These are phyloP conservation scores for Trichoderma virens DNA, from an alignment of 495 filamentous ascomycete species.

Conservation along the genomic window DNA sequence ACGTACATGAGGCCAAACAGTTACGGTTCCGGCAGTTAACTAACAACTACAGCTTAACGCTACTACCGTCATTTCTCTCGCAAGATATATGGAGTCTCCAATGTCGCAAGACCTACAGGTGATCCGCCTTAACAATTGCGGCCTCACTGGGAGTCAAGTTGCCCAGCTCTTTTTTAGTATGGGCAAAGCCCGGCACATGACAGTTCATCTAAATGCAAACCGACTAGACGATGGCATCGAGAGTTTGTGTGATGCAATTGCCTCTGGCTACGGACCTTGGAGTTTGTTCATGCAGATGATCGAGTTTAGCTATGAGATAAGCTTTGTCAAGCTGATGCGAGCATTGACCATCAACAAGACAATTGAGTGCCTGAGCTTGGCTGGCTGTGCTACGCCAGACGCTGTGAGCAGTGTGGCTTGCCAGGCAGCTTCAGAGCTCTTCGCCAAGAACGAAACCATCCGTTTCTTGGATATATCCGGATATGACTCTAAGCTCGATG, in stretches of 20 bases:
- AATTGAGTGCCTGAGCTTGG: slow-evolving; percentile 75
- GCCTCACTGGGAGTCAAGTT: slow-evolving; percentile 67
- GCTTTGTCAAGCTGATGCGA: slow-evolving; percentile 64
- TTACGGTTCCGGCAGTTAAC: neutral
- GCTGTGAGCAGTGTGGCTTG: slow-evolving; percentile 70
- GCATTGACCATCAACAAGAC: slow-evolving; percentile 68
- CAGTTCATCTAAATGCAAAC: slow-evolving; percentile 76
- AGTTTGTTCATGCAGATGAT: slow-evolving; percentile 77
- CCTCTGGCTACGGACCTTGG: slow-evolving; percentile 52
- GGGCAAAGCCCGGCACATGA: slow-evolving; percentile 54
- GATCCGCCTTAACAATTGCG: slow-evolving; percentile 70
- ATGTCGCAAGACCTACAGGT: slow-evolving; percentile 59
- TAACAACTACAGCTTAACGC: slow-evolving; percentile 36
- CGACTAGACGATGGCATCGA: slow-evolving; percentile 65
- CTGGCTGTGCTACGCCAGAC: slow-evolving; percentile 75
- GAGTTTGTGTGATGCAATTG: slow-evolving; percentile 61
- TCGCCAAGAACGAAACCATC: slow-evolving; percentile 70
- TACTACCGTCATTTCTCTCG: slow-evolving; percentile 51
- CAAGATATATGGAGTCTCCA: slow-evolving; percentile 53
- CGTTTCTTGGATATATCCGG: slow-evolving; percentile 80
- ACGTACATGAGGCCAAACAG: slow-evolving; percentile 22
- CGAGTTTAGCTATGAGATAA: slow-evolving; percentile 67
- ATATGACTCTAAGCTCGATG: slow-evolving; percentile 81
- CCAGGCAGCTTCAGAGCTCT: slow-evolving; percentile 62
- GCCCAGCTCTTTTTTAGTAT: slow-evolving; percentile 74